Evolutionary conservation across 352 stramenopile species (phyloP).

Genomic region (Globisporangium spiculum): DNA sequence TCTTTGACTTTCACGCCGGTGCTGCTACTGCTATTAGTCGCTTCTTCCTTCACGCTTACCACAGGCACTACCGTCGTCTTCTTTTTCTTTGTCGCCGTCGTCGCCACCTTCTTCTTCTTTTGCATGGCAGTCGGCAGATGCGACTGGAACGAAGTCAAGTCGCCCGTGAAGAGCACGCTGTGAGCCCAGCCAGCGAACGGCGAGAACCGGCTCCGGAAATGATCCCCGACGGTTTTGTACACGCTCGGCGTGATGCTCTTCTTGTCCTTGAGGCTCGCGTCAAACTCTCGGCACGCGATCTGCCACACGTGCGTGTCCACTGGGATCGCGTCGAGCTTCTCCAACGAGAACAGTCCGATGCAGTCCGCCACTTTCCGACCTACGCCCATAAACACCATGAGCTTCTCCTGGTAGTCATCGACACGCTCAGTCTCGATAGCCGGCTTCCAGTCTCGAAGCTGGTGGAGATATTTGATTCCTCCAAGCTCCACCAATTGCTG

Average conservation of each 20-base stretch:
- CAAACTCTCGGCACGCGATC: conserved; percentile 89
- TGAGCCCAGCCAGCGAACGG: conserved; percentile 92
- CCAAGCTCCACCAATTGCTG: conserved; percentile 63
- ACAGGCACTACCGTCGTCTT: not conserved
- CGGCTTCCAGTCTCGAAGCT: conserved; percentile 36
- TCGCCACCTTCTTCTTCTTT: conserved; percentile 16
- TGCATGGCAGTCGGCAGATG: conserved; percentile 22
- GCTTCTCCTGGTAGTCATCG: conserved; percentile 40
- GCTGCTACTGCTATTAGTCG: not conserved
- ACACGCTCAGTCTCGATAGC: not conserved
- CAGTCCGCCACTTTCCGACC: conserved; percentile 97
- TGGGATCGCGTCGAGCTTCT: conserved; percentile 91
- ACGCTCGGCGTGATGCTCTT: conserved; percentile 85
- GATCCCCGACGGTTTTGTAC: conserved; percentile 87
- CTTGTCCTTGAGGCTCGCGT: conserved; percentile 34
- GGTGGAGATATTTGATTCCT: conserved; percentile 58
- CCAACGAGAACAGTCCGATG: conserved; percentile 95
- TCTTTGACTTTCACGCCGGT: not conserved
- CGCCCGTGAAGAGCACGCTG: conserved; percentile 55
- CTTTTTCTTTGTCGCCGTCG: conserved; percentile 5
- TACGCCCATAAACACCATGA: conserved; percentile 81
- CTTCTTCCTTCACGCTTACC: not conserved
- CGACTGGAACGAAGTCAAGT: conserved; percentile 41
- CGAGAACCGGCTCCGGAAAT: conserved; percentile 92
- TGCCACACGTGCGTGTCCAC: conserved; percentile 97